These are phyloP conservation scores for Neurospora tetrasperma DNA, from an alignment of 495 filamentous ascomycete genomes.

Conservation along the genomic window DNA sequence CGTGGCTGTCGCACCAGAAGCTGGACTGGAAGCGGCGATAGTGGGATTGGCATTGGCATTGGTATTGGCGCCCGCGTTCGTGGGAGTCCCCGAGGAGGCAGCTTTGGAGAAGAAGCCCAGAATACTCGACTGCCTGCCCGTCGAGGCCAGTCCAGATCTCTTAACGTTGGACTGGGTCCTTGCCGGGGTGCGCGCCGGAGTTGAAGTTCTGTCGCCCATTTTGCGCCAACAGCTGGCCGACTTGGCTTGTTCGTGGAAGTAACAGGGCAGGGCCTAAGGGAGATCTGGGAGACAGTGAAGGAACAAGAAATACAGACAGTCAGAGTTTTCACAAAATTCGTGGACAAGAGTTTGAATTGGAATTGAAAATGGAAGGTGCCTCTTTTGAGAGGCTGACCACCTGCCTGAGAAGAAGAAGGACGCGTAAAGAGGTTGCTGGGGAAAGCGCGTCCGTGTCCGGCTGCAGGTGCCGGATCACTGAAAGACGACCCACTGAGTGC, in stretches of 20 bases:
- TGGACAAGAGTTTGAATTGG: background rate
- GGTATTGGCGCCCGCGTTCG: conserved; percentile 9
- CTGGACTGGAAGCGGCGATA: conserved; percentile 15
- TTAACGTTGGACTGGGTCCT: conserved; percentile 31
- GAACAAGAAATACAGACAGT: background rate
- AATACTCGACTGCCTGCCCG: conserved; percentile 67
- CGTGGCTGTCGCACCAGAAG: conserved; percentile 11
- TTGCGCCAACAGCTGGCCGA: background rate
- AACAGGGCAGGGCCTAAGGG: background rate
- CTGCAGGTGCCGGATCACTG: background rate
- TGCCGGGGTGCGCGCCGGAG: conserved; percentile 30
- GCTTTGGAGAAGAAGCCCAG: conserved; percentile 78
- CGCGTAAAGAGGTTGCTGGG: background rate
- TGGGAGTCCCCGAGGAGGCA: conserved; percentile 14
- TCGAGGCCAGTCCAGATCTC: conserved; percentile 28
- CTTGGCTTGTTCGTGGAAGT: background rate
- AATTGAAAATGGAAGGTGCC: background rate
- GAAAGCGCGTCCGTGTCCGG: background rate
- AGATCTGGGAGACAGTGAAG: background rate
- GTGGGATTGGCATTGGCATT: conserved; percentile 20
- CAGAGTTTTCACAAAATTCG: background rate
- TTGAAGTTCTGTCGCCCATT: conserved; percentile 22
- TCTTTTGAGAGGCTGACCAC: background rate
- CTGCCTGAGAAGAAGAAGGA: background rate
- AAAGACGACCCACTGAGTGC: background rate